Evolutionary conservation across 73 alveolate genomes (phyloP).

Genomic region (Paramecium sonneborni): DNA sequence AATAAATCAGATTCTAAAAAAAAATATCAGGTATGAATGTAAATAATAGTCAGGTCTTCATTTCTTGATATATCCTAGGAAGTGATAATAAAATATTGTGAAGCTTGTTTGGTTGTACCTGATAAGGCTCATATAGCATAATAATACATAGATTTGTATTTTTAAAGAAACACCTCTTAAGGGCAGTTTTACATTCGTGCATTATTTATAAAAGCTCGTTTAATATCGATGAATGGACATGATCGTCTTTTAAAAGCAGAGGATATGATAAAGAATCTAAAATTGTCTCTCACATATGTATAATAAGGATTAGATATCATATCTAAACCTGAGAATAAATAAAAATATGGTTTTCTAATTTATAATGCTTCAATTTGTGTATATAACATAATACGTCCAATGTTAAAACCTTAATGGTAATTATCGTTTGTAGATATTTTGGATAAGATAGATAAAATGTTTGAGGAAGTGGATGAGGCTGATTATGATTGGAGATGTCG

Average conservation of each 20-base stretch:
- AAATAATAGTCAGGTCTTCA: background rate
- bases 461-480: conserved; percentile 98
- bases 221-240: conserved; percentile 84
- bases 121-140: conserved; percentile 88
- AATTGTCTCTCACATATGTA: conserved; percentile 84
- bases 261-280: conserved; percentile 86
- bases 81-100: conserved; percentile 30
- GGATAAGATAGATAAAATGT: conserved; percentile 91
- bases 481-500: conserved; percentile 97
- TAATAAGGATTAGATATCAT: conserved; percentile 92
- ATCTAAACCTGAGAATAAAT: conserved; percentile 95
- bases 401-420: conserved; percentile 91
- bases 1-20: background rate
- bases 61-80: background rate
- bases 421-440: conserved; percentile 88
- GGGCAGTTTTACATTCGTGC: conserved; percentile 96
- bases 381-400: conserved; percentile 88
- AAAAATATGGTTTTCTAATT: conserved; percentile 89
- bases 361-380: conserved; percentile 95
- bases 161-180: conserved; percentile 80
- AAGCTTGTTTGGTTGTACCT: conserved; percentile 53
- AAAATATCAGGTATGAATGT: conserved; percentile 29
- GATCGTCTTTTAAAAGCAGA: conserved; percentile 88
- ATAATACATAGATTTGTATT: conserved; percentile 86
- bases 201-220: conserved; percentile 82